phyloP scores from a whole-genome alignment of 2,329 filamentous ascomycete genomes.

The Aspergillus brunneoviolaceus region DNA sequence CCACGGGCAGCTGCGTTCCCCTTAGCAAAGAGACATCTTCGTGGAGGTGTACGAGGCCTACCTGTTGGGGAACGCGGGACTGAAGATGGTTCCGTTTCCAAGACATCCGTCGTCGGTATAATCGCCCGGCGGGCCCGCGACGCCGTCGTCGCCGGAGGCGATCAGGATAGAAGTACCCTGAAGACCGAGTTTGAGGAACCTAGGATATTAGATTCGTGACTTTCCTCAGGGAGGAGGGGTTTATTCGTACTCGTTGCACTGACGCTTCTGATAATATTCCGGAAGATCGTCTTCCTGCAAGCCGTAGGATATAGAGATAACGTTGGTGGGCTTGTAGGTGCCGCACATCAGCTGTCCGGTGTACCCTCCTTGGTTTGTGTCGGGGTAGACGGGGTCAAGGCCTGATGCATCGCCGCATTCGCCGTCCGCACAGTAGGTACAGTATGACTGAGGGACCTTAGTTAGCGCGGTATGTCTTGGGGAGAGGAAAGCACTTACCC shows the following conservation, averaged over 20 bases:
- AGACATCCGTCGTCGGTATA: constrained; percentile 1
- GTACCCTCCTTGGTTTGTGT: neutral
- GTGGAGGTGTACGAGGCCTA: neutral
- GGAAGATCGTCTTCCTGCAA: constrained; percentile 7
- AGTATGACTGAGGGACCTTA: neutral
- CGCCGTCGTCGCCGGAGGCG: constrained; percentile 8
- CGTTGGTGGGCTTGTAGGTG: constrained; percentile 9
- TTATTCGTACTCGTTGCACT: constrained; percentile 3
- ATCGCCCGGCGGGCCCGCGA: constrained; percentile 3
- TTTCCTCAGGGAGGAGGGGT: neutral
- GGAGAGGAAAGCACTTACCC: neutral
- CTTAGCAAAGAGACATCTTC: neutral
- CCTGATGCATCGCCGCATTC: constrained; percentile 6
- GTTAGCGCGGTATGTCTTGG: neutral
- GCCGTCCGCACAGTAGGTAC: constrained; percentile 8
- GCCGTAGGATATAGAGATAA: constrained; percentile 9
- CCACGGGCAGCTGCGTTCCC: neutral
- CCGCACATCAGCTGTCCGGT: constrained; percentile 9
- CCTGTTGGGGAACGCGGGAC: constrained; percentile 9
- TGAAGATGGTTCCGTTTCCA: constrained; percentile 9
- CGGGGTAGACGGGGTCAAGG: constrained; percentile 7
- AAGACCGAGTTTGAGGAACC: constrained; percentile 10
- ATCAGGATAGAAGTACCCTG: constrained; percentile 9
- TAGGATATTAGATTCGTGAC: neutral
- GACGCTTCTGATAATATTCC: constrained; percentile 2